These are phyloP conservation scores for Hanseniaspora gamundiae DNA, from an alignment of 1,139 yeast species.

Conservation along the genomic window DNA sequence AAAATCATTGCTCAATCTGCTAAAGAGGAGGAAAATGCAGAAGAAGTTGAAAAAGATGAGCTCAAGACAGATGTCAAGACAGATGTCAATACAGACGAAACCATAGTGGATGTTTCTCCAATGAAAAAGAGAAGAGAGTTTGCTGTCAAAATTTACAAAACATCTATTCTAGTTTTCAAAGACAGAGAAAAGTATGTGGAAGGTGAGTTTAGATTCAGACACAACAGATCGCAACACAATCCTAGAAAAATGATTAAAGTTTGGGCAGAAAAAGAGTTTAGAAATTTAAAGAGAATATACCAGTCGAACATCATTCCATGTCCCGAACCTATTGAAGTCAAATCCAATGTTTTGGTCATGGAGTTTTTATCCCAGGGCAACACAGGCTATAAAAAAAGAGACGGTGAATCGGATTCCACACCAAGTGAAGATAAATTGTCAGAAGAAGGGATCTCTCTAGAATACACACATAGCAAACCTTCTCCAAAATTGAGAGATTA, in stretches of 20 bases:
- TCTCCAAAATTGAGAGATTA: slow-evolving; percentile 84
- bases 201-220: slow-evolving; percentile 89
- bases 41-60: slow-evolving; percentile 3
- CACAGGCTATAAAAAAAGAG: slow-evolving; percentile 14
- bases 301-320: slow-evolving; percentile 66
- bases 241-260: slow-evolving; percentile 95
- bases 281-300: slow-evolving; percentile 77
- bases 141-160: slow-evolving; percentile 91
- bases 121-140: slow-evolving; percentile 34
- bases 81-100: neutral
- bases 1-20: slow-evolving; percentile 3
- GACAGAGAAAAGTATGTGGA: slow-evolving; percentile 93
- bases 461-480: slow-evolving; percentile 45
- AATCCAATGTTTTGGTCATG: slow-evolving; percentile 90
- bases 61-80: neutral
- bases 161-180: slow-evolving; percentile 88
- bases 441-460: slow-evolving; percentile 11
- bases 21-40: slow-evolving; percentile 4
- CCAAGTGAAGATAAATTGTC: neutral
- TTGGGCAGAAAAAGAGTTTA: slow-evolving; percentile 97
- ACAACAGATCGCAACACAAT: slow-evolving; percentile 73
- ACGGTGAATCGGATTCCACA: slow-evolving; percentile 23
- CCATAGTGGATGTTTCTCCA: neutral
- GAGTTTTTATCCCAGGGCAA: slow-evolving; percentile 66
- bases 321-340: slow-evolving; percentile 82